phyloP scores from a whole-genome alignment of 495 filamentous ascomycete genomes.

The Geoglossum glabrum region DNA sequence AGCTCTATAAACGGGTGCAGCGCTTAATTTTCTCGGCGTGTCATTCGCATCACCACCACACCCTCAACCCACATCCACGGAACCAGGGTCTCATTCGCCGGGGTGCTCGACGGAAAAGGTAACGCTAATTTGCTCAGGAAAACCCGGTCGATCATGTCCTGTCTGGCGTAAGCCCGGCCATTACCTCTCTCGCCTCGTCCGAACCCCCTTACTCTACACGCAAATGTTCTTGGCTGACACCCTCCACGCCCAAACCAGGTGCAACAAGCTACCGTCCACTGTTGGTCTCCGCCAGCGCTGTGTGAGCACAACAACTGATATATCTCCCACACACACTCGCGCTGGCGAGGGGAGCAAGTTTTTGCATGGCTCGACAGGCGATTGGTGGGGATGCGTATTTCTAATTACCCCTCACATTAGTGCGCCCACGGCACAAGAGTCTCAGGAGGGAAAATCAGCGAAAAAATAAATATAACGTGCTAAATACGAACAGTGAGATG shows the following conservation, averaged over 20 bases:
- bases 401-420: background rate
- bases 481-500: background rate
- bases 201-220: background rate
- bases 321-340: background rate
- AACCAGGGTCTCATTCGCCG: background rate
- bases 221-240: background rate
- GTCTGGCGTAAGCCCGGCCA: background rate
- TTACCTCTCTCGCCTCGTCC: background rate
- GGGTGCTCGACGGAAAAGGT: background rate
- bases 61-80: background rate
- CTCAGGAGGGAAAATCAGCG: background rate
- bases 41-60: background rate
- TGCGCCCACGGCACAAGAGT: background rate
- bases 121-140: background rate
- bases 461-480: background rate
- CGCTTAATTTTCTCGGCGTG: background rate
- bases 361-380: background rate
- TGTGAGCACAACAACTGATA: background rate
- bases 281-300: background rate
- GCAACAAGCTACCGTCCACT: background rate
- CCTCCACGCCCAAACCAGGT: background rate
- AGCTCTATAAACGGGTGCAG: background rate
- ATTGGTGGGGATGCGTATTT: background rate
- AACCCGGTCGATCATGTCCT: background rate
- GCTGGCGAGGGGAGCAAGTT: background rate